phyloP scores from a whole-genome alignment of 305 asterid genomes.

The Rubia peregrina region DNA sequence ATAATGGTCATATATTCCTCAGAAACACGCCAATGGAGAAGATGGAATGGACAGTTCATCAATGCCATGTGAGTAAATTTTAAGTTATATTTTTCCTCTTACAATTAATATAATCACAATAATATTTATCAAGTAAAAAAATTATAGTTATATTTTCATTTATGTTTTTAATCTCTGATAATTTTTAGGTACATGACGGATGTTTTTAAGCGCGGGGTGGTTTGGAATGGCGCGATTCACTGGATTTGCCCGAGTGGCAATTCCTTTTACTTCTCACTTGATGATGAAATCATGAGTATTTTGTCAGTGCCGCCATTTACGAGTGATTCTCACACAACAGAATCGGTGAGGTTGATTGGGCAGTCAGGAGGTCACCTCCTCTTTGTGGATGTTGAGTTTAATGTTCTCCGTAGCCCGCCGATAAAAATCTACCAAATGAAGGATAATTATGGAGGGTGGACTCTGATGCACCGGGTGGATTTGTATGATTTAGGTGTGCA shows the following conservation, averaged over 20 bases:
- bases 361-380: slow-evolving; percentile 3
- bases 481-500: too few relatives aligned
- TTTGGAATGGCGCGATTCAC: neutral
- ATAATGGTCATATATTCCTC: too few relatives aligned
- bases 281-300: slow-evolving; percentile 7
- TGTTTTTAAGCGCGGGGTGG: slow-evolving; percentile 6
- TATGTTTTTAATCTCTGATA: too few relatives aligned
- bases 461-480: slow-evolving; percentile 5
- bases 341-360: neutral
- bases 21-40: neutral
- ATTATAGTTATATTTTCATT: too few relatives aligned
- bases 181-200: neutral
- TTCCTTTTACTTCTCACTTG: slow-evolving; percentile 2
- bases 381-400: slow-evolving; percentile 6
- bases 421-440: slow-evolving; percentile 1
- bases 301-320: slow-evolving; percentile 1
- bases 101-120: too few relatives aligned
- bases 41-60: slow-evolving; percentile 10
- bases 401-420: slow-evolving; percentile 5
- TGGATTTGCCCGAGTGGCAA: neutral
- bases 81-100: too few relatives aligned
- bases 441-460: slow-evolving; percentile 6
- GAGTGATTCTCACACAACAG: neutral
- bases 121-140: too few relatives aligned
- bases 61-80: neutral